Evolutionary conservation across 768 basidiomycete species (phyloP).

Genomic region (Hemileccinum rubropunctum): DNA sequence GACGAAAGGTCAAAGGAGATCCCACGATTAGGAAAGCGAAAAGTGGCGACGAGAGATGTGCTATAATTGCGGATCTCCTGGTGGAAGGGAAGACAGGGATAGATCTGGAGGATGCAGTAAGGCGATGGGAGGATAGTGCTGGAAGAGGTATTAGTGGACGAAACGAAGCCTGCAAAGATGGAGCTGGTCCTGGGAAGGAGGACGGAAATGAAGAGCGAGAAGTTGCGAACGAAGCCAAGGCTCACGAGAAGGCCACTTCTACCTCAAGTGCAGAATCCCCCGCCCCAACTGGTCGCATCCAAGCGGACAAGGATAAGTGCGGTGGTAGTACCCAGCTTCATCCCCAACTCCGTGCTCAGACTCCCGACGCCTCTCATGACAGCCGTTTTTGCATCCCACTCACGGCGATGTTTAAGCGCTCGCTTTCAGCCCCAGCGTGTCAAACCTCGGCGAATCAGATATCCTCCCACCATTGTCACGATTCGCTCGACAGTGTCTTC

Average conservation of each 20-base stretch:
- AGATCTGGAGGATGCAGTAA: conserved; percentile 59
- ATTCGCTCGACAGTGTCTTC: conserved; percentile 29
- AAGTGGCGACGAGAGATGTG: conserved; percentile 52
- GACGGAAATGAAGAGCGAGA: conserved; percentile 26
- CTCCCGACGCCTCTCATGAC: conserved; percentile 25
- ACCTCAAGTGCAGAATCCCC: not conserved
- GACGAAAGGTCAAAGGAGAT: conserved; percentile 30
- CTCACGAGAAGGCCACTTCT: conserved; percentile 7
- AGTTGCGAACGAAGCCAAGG: conserved; percentile 10
- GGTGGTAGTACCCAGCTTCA: conserved; percentile 4
- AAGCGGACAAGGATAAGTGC: conserved; percentile 1
- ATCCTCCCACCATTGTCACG: conserved; percentile 18
- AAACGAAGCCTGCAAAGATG: conserved; percentile 5
- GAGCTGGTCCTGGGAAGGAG: conserved; percentile 3
- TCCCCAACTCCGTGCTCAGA: conserved; percentile 27
- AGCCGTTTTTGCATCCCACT: conserved; percentile 47
- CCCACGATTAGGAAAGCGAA: conserved; percentile 29
- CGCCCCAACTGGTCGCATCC: not conserved
- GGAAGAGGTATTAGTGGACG: conserved; percentile 2
- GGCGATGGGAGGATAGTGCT: conserved; percentile 40
- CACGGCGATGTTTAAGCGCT: conserved; percentile 65
- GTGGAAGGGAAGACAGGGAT: conserved; percentile 64
- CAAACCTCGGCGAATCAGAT: conserved; percentile 13
- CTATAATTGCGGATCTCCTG: conserved; percentile 64
- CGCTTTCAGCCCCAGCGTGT: conserved; percentile 53